phyloP scores from a whole-genome alignment of 192 early-diverging fungal genomes.

The Mortierella hygrophila region DNA sequence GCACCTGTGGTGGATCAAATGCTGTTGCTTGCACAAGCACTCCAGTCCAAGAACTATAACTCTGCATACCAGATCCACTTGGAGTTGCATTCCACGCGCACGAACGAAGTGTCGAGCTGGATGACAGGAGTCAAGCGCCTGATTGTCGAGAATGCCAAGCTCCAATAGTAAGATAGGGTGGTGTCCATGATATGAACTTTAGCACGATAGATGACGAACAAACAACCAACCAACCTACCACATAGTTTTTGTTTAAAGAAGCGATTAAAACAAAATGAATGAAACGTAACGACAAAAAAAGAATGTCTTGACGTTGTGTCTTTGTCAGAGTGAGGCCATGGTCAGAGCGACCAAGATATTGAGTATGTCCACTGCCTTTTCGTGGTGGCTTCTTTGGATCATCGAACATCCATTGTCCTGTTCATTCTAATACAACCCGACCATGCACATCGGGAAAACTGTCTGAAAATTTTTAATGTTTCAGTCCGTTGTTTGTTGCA shows the following conservation, averaged over 20 bases:
- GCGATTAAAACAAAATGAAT: neutral
- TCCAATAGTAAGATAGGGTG: conserved; percentile 17
- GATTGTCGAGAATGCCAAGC: conserved; percentile 50
- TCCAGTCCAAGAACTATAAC: conserved; percentile 55
- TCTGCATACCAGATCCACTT: conserved; percentile 54
- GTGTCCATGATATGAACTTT: neutral
- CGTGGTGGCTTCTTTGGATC: too few relatives aligned
- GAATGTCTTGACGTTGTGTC: too few relatives aligned
- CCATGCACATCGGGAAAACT: too few relatives aligned
- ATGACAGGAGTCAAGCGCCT: conserved; percentile 57
- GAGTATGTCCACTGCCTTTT: too few relatives aligned
- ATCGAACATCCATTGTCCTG: too few relatives aligned
- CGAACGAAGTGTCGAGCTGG: conserved; percentile 54
- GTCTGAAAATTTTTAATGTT: too few relatives aligned
- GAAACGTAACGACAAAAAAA: neutral
- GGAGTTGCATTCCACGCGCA: conserved; percentile 53
- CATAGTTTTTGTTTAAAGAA: neutral
- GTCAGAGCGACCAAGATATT: too few relatives aligned
- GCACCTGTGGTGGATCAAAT: conserved; percentile 72
- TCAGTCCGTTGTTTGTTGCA: neutral
- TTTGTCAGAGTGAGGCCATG: too few relatives aligned
- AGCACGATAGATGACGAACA: neutral
- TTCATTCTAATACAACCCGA: too few relatives aligned
- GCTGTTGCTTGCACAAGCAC: conserved; percentile 70
- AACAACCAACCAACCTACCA: neutral